Evolutionary conservation across 805 yeast species (phyloP).

Genomic region (Nakazawaea molendinolei): DNA sequence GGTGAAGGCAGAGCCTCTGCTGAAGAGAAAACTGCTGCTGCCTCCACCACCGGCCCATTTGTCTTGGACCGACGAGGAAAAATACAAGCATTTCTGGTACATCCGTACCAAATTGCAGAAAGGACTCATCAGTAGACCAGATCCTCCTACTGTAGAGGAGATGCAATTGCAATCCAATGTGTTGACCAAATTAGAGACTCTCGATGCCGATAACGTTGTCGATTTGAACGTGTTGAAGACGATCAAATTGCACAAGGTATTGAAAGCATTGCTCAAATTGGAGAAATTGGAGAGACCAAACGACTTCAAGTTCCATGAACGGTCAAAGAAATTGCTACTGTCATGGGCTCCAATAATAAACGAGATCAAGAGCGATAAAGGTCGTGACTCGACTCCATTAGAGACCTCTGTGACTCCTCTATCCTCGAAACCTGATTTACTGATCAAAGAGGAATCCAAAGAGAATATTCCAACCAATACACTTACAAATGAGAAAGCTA

Average conservation of each 20-base stretch:
- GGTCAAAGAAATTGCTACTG: constrained; percentile 32
- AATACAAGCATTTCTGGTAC: constrained; percentile 37
- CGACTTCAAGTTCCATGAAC: constrained; percentile 38
- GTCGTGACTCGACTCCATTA: not conserved
- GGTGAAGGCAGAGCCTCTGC: constrained; percentile 4
- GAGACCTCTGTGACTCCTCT: no score
- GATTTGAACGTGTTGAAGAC: constrained; percentile 31
- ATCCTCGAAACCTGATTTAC: no score
- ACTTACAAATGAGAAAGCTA: no score
- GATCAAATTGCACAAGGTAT: constrained; percentile 46
- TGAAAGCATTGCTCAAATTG: constrained; percentile 38
- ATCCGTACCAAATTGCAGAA: constrained; percentile 43
- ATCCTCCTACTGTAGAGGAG: constrained; percentile 36
- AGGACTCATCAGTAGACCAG: constrained; percentile 38
- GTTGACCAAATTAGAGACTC: constrained; percentile 34
- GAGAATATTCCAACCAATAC: no score
- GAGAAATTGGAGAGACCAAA: constrained; percentile 33
- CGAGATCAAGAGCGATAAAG: constrained; percentile 4
- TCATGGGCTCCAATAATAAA: constrained; percentile 28
- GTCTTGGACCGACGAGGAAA: constrained; percentile 27
- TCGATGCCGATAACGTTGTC: constrained; percentile 25
- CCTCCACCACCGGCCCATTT: not conserved
- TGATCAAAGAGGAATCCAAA: no score
- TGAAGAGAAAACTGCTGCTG: not conserved
- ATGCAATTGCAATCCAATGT: constrained; percentile 33